These are phyloP conservation scores for Vairimorpha apis DNA, from an alignment of 371 early-diverging fungal species.

Conservation along the genomic window DNA sequence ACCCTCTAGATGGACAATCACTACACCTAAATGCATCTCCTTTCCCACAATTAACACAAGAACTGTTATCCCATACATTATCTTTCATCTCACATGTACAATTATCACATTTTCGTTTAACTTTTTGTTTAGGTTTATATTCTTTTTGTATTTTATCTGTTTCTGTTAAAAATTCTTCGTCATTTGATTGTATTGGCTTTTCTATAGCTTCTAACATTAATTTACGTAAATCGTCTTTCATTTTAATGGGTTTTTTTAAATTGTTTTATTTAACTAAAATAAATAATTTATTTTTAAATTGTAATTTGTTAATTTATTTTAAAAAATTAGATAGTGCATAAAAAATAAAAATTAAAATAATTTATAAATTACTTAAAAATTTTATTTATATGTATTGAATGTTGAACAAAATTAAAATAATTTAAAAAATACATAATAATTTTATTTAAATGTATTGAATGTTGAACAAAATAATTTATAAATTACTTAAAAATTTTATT, in stretches of 20 bases:
- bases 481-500: no score
- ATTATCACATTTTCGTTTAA: slow-evolving; percentile 53
- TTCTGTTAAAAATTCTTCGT: slow-evolving; percentile 8
- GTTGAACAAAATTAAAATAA: no score
- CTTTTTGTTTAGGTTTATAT: not conserved
- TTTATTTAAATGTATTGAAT: no score
- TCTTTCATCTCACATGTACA: slow-evolving; percentile 58
- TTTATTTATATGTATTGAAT: no score
- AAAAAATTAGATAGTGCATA: no score
- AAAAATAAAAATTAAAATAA: no score
- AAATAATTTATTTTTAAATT: no score
- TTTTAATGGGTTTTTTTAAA: not conserved
- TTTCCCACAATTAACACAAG: slow-evolving; percentile 75
- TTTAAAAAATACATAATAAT: no score
- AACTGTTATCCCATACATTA: slow-evolving; percentile 20
- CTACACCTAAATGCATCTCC: slow-evolving; percentile 97
- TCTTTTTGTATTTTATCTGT: slow-evolving; percentile 1
- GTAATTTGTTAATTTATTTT: no score
- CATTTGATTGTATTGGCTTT: not conserved
- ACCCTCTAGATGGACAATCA: slow-evolving; percentile 88
- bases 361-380: no score
- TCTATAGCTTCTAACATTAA: slow-evolving; percentile 6
- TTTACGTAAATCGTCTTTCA: not conserved
- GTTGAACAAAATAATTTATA: no score
- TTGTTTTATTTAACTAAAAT: no score